A percentile compares a stretch with the other conserved stretches of the same genome.
Conservation (phyloP, 1,284 basidiomycete genomes). For the Pisolithus thermaeus region DNA sequence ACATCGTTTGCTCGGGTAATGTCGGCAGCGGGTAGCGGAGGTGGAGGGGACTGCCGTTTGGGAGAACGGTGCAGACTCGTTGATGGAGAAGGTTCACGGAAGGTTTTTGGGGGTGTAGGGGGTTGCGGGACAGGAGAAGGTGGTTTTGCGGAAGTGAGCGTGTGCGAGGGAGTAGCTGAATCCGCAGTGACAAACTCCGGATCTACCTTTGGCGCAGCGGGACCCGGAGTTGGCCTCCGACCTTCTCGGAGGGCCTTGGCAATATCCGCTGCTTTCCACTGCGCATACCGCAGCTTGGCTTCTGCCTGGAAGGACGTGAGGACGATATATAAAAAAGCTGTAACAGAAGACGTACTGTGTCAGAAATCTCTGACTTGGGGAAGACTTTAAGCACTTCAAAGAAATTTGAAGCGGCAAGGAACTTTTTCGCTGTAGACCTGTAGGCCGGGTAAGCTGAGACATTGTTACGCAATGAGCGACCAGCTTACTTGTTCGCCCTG, state of each 20-base stretch:
- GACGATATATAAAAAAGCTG: neutral
- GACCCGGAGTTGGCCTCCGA: constrained; percentile 62
- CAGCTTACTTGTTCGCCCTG: constrained; percentile 60
- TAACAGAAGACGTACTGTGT: constrained; percentile 30
- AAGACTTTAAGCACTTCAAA: constrained; percentile 79
- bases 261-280: constrained; percentile 92
- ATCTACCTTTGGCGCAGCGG: constrained; percentile 40
- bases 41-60: constrained; percentile 27
- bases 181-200: constrained; percentile 21
- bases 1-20: constrained; percentile 28
- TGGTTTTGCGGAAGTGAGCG: constrained; percentile 9
- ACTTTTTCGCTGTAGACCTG: constrained; percentile 83
- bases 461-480: neutral
- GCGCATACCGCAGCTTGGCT: constrained; percentile 82
- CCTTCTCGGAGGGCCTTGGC: constrained; percentile 87
- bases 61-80: constrained; percentile 14
- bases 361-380: constrained; percentile 49
- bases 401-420: constrained; percentile 83
- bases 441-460: constrained; percentile 4
- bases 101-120: constrained; percentile 16
- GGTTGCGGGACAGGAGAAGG: constrained; percentile 6
- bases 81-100: constrained; percentile 17
- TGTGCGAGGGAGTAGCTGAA: constrained; percentile 21
- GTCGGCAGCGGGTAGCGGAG: constrained; percentile 22
- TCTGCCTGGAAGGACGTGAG: constrained; percentile 42